Evolutionary conservation across 257 asterid genomes (phyloP).

Genomic region (Euphrasia confusa): DNA sequence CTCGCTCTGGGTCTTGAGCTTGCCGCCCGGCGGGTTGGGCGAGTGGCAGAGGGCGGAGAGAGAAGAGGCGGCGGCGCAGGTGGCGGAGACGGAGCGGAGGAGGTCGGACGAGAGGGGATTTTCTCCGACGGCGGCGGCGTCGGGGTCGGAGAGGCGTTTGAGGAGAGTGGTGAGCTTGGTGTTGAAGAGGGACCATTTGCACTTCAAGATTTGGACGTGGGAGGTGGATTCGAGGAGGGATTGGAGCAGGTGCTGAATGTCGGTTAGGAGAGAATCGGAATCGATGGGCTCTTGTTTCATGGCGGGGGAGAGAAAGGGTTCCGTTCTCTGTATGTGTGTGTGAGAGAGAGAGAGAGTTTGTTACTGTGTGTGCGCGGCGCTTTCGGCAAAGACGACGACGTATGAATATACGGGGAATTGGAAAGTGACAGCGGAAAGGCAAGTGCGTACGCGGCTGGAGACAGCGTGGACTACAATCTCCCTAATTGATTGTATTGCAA

Average conservation of each 20-base stretch:
- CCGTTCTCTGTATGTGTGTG: background rate
- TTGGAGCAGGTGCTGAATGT: slow-evolving; percentile 28
- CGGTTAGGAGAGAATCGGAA: slow-evolving; percentile 6
- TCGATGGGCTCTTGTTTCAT: slow-evolving; percentile 46
- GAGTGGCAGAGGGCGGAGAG: slow-evolving; percentile 51
- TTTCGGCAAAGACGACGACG: slow-evolving; percentile 20
- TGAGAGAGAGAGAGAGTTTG: no score
- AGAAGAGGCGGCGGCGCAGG: slow-evolving; percentile 43
- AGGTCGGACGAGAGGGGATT: slow-evolving; percentile 53
- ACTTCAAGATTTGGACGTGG: slow-evolving; percentile 55
- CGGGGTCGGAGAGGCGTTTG: slow-evolving; percentile 45
- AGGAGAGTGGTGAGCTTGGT: slow-evolving; percentile 54
- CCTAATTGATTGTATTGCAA: background rate
- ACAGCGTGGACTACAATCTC: slow-evolving; percentile 27
- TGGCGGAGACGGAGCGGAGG: slow-evolving; percentile 44
- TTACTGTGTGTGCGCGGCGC: background rate
- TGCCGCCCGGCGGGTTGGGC: slow-evolving; percentile 45
- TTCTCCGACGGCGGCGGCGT: slow-evolving; percentile 18
- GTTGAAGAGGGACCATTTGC: slow-evolving; percentile 62
- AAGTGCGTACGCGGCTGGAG: slow-evolving; percentile 8
- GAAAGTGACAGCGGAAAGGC: slow-evolving; percentile 14
- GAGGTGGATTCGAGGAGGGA: slow-evolving; percentile 46
- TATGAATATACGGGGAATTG: slow-evolving; percentile 23
- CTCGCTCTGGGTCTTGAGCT: slow-evolving; percentile 79
- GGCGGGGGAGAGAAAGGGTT: slow-evolving; percentile 22